A percentile compares a stretch with the other conserved stretches of the same genome.
Evolutionary conservation across 2,329 filamentous ascomycete species (phyloP).

Genomic region (Sporothrix curviconia): DNA sequence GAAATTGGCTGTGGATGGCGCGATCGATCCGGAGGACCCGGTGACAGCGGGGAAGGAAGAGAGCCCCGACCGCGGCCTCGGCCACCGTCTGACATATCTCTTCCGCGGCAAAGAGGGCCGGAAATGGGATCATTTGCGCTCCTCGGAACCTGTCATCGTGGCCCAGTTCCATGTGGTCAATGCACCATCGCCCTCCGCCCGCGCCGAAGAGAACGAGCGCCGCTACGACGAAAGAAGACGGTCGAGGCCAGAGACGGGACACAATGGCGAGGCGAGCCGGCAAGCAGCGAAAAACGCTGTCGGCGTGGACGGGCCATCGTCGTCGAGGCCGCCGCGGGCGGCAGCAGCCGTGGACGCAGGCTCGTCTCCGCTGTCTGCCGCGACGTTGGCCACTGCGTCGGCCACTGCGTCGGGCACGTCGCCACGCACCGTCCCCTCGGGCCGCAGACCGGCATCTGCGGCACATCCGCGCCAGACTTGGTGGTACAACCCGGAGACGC

Average conservation of each 20-base stretch:
- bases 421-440: neutral
- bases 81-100: constrained; percentile 35
- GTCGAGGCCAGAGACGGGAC: neutral
- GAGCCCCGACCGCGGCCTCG: neutral
- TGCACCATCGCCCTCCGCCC: neutral
- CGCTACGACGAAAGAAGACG: neutral
- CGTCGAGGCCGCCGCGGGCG: neutral
- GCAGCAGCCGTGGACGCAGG: neutral
- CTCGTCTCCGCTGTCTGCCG: neutral
- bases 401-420: neutral
- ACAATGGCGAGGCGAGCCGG: neutral
- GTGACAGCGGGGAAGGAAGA: neutral
- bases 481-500: constrained; percentile 30
- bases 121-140: constrained; percentile 54
- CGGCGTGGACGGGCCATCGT: neutral
- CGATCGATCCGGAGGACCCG: neutral
- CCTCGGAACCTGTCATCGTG: constrained; percentile 53
- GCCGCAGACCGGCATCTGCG: neutral
- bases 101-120: constrained; percentile 41
- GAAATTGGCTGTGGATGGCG: neutral
- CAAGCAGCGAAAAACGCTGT: neutral
- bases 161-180: constrained; percentile 25
- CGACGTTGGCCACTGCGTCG: neutral
- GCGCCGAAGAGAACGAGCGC: neutral
- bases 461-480: constrained; percentile 8